Conservation (phyloP, 176 grass and related monocot species). For the Phragmites australis region DNA sequence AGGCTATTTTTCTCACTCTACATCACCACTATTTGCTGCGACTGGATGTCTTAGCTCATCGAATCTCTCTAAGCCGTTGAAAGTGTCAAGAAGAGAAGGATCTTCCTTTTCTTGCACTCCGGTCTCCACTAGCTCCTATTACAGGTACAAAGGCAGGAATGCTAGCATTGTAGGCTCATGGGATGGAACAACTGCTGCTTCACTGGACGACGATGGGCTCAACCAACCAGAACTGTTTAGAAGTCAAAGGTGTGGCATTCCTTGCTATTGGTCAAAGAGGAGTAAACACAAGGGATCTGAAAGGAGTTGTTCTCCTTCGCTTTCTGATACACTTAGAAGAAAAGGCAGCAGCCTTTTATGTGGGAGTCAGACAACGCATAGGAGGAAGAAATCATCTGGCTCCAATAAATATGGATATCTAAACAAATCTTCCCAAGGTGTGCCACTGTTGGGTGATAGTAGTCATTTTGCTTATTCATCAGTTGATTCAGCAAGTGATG, state of each 20-base stretch:
- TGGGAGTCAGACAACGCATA: conserved; percentile 60
- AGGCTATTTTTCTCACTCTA: conserved; percentile 60
- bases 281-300: conserved; percentile 52
- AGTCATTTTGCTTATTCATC: conserved; percentile 66
- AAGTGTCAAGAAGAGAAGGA: conserved; percentile 65
- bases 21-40: conserved; percentile 78
- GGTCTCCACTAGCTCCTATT: conserved; percentile 89
- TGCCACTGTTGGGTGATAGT: conserved; percentile 72
- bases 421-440: conserved; percentile 67
- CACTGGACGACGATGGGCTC: conserved; percentile 80
- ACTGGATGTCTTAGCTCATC: conserved; percentile 84
- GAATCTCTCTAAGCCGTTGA: conserved; percentile 74
- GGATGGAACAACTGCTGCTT: conserved; percentile 73
- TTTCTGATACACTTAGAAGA: conserved; percentile 92
- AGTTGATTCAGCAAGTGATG: conserved; percentile 83
- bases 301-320: conserved; percentile 78
- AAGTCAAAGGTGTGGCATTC: conserved; percentile 80
- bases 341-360: conserved; percentile 82
- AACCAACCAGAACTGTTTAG: conserved; percentile 54
- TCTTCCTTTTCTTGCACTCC: conserved; percentile 93
- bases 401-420: conserved; percentile 57
- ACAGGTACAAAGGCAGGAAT: conserved; percentile 63
- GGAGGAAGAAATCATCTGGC: conserved; percentile 68
- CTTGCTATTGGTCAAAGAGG: conserved; percentile 82
- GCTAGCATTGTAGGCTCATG: conserved; percentile 63